A percentile compares a stretch with the other conserved stretches of the same genome.
phyloP scores from a whole-genome alignment of 768 basidiomycete species.

The Suillus plorans region DNA sequence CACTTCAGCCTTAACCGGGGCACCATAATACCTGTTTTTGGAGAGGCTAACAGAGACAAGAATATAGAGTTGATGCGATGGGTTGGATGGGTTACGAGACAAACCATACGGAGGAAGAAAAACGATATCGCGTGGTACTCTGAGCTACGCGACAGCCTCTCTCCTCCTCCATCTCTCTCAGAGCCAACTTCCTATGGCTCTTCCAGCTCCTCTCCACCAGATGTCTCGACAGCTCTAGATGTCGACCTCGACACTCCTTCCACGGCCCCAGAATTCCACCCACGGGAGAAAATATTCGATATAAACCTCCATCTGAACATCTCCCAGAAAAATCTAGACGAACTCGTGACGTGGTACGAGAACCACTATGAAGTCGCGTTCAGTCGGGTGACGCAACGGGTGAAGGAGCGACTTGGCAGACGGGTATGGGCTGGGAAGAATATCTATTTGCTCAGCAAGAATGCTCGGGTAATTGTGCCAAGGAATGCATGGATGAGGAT shows the following conservation, averaged over 20 bases:
- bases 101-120: constrained; percentile 49
- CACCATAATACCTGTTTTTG: constrained; percentile 58
- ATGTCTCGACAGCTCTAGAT: constrained; percentile 12
- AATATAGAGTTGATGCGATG: constrained; percentile 61
- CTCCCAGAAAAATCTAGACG: constrained; percentile 51
- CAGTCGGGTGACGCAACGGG: constrained; percentile 53
- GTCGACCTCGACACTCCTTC: constrained; percentile 30
- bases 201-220: constrained; percentile 18
- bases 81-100: constrained; percentile 47
- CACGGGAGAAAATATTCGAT: constrained; percentile 40
- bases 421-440: constrained; percentile 65
- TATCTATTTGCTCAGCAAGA: constrained; percentile 46
- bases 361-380: constrained; percentile 40
- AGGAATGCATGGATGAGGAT: constrained; percentile 48
- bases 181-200: not conserved
- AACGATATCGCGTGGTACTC: constrained; percentile 44
- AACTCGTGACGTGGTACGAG: constrained; percentile 45
- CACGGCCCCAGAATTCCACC: constrained; percentile 15
- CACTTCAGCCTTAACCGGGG: constrained; percentile 53
- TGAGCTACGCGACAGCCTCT: constrained; percentile 24
- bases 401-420: constrained; percentile 80
- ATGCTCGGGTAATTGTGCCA: constrained; percentile 35
- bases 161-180: constrained; percentile 15
- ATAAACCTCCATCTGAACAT: constrained; percentile 56
- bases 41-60: constrained; percentile 58